These are phyloP conservation scores for Apiospora rasikravindrae DNA, from an alignment of 2,329 filamentous ascomycete species.

Conservation along the genomic window DNA sequence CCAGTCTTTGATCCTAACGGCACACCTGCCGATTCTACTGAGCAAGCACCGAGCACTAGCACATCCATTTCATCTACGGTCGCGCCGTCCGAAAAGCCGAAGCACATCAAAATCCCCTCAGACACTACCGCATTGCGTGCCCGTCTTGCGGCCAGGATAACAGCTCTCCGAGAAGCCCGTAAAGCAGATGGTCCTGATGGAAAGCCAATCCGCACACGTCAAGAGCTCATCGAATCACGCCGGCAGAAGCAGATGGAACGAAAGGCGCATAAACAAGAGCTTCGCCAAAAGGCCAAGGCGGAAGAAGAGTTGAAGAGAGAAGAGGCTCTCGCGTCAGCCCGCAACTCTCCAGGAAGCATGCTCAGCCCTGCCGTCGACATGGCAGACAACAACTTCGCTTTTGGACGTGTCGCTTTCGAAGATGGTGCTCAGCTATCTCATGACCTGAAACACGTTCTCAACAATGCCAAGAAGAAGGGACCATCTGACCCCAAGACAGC, in stretches of 20 bases:
- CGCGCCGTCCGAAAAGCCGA: constrained; percentile 64
- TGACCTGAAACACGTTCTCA: constrained; percentile 65
- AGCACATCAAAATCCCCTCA: constrained; percentile 69
- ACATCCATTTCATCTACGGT: constrained; percentile 74
- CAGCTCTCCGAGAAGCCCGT: constrained; percentile 80
- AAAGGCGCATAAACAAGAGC: constrained; percentile 87
- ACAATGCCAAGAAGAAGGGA: constrained; percentile 77
- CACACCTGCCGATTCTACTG: constrained; percentile 45
- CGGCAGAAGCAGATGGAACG: constrained; percentile 86
- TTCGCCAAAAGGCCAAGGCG: constrained; percentile 76
- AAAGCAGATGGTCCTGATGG: constrained; percentile 88
- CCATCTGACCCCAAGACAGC: constrained; percentile 85
- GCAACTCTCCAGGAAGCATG: constrained; percentile 63
- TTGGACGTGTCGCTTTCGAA: constrained; percentile 87
- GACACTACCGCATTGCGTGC: constrained; percentile 78
- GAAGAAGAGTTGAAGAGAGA: constrained; percentile 75
- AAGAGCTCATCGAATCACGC: constrained; percentile 89
- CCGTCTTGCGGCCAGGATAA: constrained; percentile 81
- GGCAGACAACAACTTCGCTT: constrained; percentile 76
- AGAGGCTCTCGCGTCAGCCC: constrained; percentile 63
- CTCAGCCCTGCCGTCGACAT: constrained; percentile 61
- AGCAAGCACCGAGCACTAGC: constrained; percentile 59
- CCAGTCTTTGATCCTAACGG: constrained; percentile 64
- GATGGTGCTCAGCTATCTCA: constrained; percentile 84
- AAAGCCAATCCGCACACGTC: constrained; percentile 80